phyloP scores from a whole-genome alignment of 225 moss, liverwort and hornwort genomes.

The Polytrichum formosum region DNA sequence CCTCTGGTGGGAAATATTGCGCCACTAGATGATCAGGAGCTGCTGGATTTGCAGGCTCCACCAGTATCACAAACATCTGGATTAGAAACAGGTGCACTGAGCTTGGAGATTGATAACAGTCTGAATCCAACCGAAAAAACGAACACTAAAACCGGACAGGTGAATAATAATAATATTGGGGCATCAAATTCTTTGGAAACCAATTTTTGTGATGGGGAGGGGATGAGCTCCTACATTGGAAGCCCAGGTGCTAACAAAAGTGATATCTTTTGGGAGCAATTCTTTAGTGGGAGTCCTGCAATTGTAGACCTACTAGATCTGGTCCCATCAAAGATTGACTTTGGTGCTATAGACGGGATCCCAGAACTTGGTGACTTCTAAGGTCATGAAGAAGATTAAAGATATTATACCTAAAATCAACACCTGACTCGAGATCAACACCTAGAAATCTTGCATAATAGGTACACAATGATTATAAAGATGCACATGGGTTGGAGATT shows the following conservation, averaged over 20 bases:
- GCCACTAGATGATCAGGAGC: background rate
- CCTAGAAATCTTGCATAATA: no score
- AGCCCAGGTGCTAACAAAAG: slow-evolving; percentile 21
- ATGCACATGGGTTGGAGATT: no score
- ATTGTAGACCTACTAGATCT: slow-evolving; percentile 27
- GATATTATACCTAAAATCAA: no score
- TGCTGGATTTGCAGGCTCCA: background rate
- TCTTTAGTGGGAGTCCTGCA: slow-evolving; percentile 38
- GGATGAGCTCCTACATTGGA: slow-evolving; percentile 8
- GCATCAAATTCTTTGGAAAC: slow-evolving; percentile 8
- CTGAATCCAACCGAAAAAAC: background rate
- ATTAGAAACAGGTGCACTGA: slow-evolving; percentile 8
- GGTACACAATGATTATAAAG: no score
- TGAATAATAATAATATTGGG: slow-evolving; percentile 5
- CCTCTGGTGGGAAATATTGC: slow-evolving; percentile 1
- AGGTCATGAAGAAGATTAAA: background rate
- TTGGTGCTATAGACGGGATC: slow-evolving; percentile 11
- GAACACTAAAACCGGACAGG: no score
- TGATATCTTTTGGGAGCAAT: slow-evolving; percentile 66
- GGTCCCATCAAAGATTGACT: slow-evolving; percentile 9
- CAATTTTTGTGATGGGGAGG: slow-evolving; percentile 8
- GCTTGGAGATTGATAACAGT: slow-evolving; percentile 3
- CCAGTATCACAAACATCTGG: slow-evolving; percentile 3
- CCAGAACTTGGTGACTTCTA: background rate
- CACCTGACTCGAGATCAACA: no score